Percentiles rank a stretch among this genome's conserved stretches.
phyloP scores from a whole-genome alignment of 495 filamentous ascomycete genomes.

The Trichoderma gamsii region DNA sequence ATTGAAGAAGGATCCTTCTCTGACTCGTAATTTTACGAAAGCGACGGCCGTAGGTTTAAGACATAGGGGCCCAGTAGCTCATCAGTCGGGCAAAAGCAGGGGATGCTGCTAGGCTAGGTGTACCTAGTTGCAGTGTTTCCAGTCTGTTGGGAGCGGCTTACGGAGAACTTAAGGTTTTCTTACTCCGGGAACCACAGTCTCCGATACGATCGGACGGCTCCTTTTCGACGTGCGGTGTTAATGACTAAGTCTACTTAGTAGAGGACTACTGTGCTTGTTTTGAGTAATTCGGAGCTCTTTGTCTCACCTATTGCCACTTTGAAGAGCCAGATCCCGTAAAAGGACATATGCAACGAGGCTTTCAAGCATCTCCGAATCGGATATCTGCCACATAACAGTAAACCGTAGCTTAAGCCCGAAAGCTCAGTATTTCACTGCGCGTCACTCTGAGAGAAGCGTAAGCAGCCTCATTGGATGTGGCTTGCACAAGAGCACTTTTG shows the following conservation, averaged over 20 bases:
- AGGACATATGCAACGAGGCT: neutral
- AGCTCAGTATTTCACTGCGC: neutral
- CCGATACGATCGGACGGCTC: neutral
- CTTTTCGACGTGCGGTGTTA: neutral
- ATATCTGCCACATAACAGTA: neutral
- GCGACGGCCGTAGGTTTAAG: no score
- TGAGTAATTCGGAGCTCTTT: neutral
- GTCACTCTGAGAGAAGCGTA: slow-evolving; percentile 1
- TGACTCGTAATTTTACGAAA: no score
- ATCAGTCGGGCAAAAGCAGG: neutral
- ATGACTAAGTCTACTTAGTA: neutral
- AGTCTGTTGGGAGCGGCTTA: neutral
- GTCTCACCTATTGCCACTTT: no score
- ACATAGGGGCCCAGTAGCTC: neutral
- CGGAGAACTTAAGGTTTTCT: neutral
- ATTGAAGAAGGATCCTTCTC: neutral
- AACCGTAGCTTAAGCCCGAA: neutral
- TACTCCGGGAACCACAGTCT: neutral
- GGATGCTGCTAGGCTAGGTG: neutral
- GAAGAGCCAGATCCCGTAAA: neutral
- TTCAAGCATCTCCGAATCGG: neutral
- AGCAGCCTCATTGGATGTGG: slow-evolving; percentile 3
- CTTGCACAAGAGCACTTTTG: neutral
- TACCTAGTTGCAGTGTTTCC: neutral
- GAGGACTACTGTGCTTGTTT: neutral